These are phyloP conservation scores for Heliosperma pusillum DNA, from an alignment of 148 eudicot genomes.

Conservation along the genomic window DNA sequence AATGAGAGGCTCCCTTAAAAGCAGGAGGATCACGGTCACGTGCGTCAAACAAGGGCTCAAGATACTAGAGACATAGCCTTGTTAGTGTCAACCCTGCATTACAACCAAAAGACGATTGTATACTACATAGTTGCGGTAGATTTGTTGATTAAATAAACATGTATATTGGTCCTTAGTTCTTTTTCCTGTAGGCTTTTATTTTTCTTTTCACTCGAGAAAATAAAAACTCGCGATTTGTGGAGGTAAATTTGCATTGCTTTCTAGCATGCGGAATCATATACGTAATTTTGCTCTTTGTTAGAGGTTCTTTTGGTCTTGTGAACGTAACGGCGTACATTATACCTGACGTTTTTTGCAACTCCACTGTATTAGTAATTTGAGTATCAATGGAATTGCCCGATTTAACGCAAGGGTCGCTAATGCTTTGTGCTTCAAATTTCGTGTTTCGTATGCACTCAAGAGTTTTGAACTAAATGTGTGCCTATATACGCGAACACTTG, in stretches of 20 bases:
- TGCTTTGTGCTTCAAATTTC: too few relatives aligned
- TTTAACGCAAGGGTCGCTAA: too few relatives aligned
- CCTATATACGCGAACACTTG: too few relatives aligned
- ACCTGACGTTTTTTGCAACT: too few relatives aligned
- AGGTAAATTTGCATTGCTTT: background rate
- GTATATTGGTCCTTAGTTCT: slow-evolving; percentile 1
- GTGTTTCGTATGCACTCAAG: too few relatives aligned
- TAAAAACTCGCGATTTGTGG: background rate
- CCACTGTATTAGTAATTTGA: too few relatives aligned
- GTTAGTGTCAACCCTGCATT: background rate
- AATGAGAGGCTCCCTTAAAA: background rate
- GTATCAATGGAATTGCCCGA: too few relatives aligned
- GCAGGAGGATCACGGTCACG: background rate
- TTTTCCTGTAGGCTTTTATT: background rate
- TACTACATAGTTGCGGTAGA: background rate
- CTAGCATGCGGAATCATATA: background rate
- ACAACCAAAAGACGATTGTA: background rate
- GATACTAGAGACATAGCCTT: background rate
- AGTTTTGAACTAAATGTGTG: too few relatives aligned
- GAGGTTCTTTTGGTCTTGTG: background rate
- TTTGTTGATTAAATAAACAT: background rate
- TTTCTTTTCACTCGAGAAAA: too few relatives aligned
- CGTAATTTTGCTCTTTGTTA: background rate
- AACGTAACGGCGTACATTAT: too few relatives aligned
- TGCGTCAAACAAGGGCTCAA: background rate